Conservation (phyloP, 164 flowering plant species). For the Paratinospora sagittata region DNA sequence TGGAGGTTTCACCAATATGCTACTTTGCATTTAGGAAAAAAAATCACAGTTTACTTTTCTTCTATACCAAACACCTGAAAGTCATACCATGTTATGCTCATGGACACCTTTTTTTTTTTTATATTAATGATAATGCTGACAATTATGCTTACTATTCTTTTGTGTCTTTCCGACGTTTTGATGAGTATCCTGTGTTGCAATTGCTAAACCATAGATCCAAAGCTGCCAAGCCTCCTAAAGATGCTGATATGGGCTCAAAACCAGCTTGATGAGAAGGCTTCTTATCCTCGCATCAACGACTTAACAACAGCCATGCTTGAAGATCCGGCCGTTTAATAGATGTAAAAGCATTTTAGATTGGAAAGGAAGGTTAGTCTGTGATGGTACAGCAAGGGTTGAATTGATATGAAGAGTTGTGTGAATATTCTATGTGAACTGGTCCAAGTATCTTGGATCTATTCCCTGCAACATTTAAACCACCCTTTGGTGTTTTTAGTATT, state of each 20-base stretch:
- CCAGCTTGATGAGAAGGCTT: conserved; percentile 78
- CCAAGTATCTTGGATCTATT: neutral
- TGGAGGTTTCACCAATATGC: neutral
- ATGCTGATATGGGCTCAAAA: conserved; percentile 90
- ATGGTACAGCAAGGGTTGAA: conserved; percentile 5
- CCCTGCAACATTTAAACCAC: neutral
- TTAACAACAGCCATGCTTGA: conserved; percentile 64
- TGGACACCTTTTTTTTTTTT: neutral
- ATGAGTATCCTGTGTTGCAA: neutral
- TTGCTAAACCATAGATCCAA: conserved; percentile 58
- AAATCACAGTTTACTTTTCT: neutral
- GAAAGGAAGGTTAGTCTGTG: conserved; percentile 6
- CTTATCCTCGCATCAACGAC: conserved; percentile 75
- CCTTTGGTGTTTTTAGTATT: neutral
- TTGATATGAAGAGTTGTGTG: neutral
- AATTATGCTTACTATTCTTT: neutral
- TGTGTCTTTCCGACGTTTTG: neutral
- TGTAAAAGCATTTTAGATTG: neutral
- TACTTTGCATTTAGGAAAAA: too few species aligned
- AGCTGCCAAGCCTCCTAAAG: conserved; percentile 81
- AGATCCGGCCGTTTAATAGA: conserved; percentile 53
- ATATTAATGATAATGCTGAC: neutral
- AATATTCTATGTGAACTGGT: neutral
- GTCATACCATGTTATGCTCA: neutral
- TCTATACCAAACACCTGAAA: neutral